Percentiles rank a stretch among this genome's conserved stretches.
These are phyloP conservation scores for Claviceps cyperi DNA, from an alignment of 2,329 filamentous ascomycete genomes.

Conservation along the genomic window DNA sequence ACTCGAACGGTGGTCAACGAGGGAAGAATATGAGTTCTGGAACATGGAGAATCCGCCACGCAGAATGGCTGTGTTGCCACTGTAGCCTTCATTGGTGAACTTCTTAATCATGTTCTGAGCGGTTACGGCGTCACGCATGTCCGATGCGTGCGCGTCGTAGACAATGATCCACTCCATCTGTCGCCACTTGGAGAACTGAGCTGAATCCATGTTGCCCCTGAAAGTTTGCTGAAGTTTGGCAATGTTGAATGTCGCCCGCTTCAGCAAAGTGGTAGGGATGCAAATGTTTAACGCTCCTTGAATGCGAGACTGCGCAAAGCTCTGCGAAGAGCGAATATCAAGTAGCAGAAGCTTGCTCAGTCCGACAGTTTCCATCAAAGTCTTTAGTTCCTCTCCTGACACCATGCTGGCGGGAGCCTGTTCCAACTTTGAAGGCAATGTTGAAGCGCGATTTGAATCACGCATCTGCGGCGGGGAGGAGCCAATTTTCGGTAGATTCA, in stretches of 20 bases:
- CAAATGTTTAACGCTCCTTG: slow-evolving; percentile 78
- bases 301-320: slow-evolving; percentile 63
- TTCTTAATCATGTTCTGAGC: slow-evolving; percentile 87
- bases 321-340: slow-evolving; percentile 76
- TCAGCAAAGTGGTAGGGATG: slow-evolving; percentile 86
- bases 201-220: slow-evolving; percentile 52
- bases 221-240: slow-evolving; percentile 82
- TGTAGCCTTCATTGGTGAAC: slow-evolving; percentile 72
- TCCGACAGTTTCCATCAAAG: slow-evolving; percentile 33
- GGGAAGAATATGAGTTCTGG: slow-evolving; percentile 46
- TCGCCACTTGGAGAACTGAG: slow-evolving; percentile 63
- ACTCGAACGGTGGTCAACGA: slow-evolving; percentile 40
- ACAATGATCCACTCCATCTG: slow-evolving; percentile 65
- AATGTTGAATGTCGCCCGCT: slow-evolving; percentile 79
- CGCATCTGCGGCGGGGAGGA: slow-evolving; percentile 18
- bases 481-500: slow-evolving; percentile 33
- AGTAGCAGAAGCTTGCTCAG: slow-evolving; percentile 48
- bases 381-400: slow-evolving; percentile 36
- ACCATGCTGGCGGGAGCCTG: slow-evolving; percentile 36
- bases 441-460: slow-evolving; percentile 27
- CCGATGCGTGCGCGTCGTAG: slow-evolving; percentile 66
- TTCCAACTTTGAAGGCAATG: slow-evolving; percentile 36
- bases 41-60: slow-evolving; percentile 73
- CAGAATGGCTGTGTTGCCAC: slow-evolving; percentile 58
- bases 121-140: slow-evolving; percentile 65